A percentile compares a stretch with the other conserved stretches of the same genome.
These are phyloP conservation scores for Syzygium grande DNA, from an alignment of 345 rosid species.

Conservation along the genomic window DNA sequence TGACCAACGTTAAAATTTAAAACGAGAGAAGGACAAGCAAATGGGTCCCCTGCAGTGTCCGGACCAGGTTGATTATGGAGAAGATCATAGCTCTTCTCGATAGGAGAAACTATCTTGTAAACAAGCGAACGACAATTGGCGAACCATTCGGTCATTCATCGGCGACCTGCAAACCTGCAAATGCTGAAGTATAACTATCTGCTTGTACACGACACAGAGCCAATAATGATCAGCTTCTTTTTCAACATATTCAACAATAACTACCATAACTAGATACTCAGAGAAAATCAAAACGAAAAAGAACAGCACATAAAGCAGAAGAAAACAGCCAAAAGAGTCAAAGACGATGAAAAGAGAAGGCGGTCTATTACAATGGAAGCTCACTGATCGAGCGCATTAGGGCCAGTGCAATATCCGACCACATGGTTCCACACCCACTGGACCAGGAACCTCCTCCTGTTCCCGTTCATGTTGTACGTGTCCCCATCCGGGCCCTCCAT, in stretches of 20 bases:
- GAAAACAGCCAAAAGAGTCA: neutral
- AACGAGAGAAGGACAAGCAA: neutral
- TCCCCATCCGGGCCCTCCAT: constrained; percentile 55
- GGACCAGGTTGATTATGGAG: neutral
- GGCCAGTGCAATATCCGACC: constrained; percentile 83
- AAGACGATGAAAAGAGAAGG: neutral
- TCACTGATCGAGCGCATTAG: constrained; percentile 77
- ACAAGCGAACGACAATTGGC: neutral
- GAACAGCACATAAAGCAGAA: neutral
- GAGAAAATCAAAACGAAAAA: neutral
- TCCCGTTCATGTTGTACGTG: constrained; percentile 87
- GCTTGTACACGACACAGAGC: neutral
- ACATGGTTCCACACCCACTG: constrained; percentile 96
- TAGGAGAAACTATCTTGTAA: neutral
- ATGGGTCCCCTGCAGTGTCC: neutral
- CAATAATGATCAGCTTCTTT: neutral
- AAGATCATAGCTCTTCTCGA: neutral
- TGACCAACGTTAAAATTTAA: neutral
- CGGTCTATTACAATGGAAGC: neutral
- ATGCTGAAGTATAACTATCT: neutral
- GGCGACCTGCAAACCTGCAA: neutral
- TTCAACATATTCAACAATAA: neutral
- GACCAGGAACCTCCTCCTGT: constrained; percentile 72
- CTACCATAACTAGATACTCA: neutral
- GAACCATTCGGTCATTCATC: neutral